phyloP scores from a whole-genome alignment of 352 stramenopile species.

The Thalassiosira oceanica region DNA sequence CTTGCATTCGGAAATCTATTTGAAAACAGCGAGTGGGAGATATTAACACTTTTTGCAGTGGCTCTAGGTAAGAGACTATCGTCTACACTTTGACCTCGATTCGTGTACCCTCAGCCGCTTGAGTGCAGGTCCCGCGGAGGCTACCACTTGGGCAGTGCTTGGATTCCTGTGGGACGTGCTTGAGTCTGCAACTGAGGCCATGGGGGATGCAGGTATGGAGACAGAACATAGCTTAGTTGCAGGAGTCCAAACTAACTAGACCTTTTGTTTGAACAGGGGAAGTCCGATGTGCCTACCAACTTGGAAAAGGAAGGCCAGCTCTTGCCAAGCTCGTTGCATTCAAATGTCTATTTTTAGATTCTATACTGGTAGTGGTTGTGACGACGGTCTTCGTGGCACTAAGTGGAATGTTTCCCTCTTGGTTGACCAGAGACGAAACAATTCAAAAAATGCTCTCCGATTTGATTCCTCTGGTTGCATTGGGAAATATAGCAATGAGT shows the following conservation, averaged over 20 bases:
- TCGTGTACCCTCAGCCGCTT: too few relatives aligned
- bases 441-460: constrained; percentile 65
- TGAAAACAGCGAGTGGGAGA: constrained; percentile 60
- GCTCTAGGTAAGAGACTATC: too few relatives aligned
- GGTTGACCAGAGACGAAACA: constrained; percentile 57
- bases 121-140: constrained; percentile 51
- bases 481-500: constrained; percentile 72
- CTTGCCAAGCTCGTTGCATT: constrained; percentile 50
- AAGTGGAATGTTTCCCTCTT: constrained; percentile 38
- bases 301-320: constrained; percentile 55
- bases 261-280: too few relatives aligned
- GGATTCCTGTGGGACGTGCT: constrained; percentile 69
- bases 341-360: constrained; percentile 58
- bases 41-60: constrained; percentile 52
- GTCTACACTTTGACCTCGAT: too few relatives aligned
- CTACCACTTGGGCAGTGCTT: constrained; percentile 64
- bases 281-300: constrained; percentile 58
- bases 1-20: constrained; percentile 51
- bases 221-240: too few relatives aligned
- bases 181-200: constrained; percentile 51
- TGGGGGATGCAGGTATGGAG: constrained; percentile 57
- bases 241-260: too few relatives aligned
- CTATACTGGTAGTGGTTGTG: constrained; percentile 35
- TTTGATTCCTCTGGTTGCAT: constrained; percentile 60
- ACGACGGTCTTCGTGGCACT: constrained; percentile 48